Evolutionary conservation across 2,329 filamentous ascomycete species (phyloP), one percentile per base, ranked within the genome.

Genomic region (Rhinocladiella mackenziei): DNA sequence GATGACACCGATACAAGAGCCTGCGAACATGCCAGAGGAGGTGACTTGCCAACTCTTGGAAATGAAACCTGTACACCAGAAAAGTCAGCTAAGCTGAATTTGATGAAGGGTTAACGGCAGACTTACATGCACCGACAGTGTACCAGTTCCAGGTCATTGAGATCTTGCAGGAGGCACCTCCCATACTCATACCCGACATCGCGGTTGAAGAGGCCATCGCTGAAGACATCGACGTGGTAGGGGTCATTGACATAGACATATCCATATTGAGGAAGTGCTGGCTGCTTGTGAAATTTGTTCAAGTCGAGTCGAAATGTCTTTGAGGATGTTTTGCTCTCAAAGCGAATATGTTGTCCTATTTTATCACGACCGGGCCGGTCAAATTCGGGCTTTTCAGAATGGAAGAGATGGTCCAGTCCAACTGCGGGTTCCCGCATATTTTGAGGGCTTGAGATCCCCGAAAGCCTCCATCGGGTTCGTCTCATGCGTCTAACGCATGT

Each of bases 121-220:
- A 41, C 15, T 47, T 57, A 62, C 71, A 87, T 14, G 81, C 66
- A 60, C 84, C 80, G 60, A 85, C 69, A 2, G 81, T 83, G 62
- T 84, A 73, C 82, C 83, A 86, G 64, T 88, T 89, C 83, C 84
- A 87, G 29, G 86, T 70, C 84, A 88, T 89, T 17, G 59, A 58
- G 34, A 64, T 59, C 42, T 61, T 60, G 50, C 61, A 64, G 31
- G 33, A 46, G 14, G 33, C 58, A 13, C 50, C 54, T 2, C 41
- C 42, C 56, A 32, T 32, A 15, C 13, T 14, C 29, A 32, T 32
- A 6, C 7, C 29, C 8, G 29, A 6, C 7, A 13, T 6, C 7
- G 23, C 23, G 11, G 23, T 26, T 32, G 29, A 10, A 14, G 29
- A 10, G 7, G 29, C 29, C 6, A 13, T 14, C 7, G 29, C 29